Percentiles rank a stretch among this genome's conserved stretches.
Evolutionary conservation across 192 early-diverging fungal species (phyloP).

Genomic region (Mortierella antarctica): DNA sequence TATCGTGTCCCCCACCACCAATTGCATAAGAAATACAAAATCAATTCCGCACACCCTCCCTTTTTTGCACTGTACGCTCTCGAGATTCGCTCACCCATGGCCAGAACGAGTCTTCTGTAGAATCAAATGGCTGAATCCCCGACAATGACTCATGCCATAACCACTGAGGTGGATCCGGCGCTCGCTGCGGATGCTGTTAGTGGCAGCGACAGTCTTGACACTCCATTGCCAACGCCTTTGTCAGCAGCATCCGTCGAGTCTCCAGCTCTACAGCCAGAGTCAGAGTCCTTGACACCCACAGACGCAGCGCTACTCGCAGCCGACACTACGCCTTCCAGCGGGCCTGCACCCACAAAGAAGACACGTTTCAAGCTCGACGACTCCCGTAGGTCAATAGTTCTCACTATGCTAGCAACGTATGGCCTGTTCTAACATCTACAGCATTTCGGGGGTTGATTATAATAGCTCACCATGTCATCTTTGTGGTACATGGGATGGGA

Average conservation of each 20-base stretch:
- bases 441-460: neutral
- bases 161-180: no score
- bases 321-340: neutral
- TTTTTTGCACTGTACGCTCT: no score
- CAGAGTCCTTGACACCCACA: no score
- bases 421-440: neutral
- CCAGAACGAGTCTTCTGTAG: no score
- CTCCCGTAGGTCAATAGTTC: neutral
- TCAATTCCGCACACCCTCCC: neutral
- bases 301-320: neutral
- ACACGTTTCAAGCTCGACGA: conserved; percentile 1
- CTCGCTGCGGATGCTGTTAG: no score
- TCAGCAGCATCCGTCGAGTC: no score
- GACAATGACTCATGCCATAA: no score
- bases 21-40: neutral
- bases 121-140: no score
- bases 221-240: no score
- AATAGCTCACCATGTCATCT: conserved; percentile 54
- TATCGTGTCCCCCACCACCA: neutral
- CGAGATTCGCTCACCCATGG: no score
- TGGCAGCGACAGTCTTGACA: no score
- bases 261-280: no score
- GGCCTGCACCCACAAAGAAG: neutral
- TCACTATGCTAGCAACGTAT: neutral
- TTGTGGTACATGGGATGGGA: conserved; percentile 59